A percentile compares a stretch with the other conserved stretches of the same genome.
These are phyloP conservation scores for Thelonectria blattea DNA, from an alignment of 2,329 filamentous ascomycete species.

Conservation along the genomic window DNA sequence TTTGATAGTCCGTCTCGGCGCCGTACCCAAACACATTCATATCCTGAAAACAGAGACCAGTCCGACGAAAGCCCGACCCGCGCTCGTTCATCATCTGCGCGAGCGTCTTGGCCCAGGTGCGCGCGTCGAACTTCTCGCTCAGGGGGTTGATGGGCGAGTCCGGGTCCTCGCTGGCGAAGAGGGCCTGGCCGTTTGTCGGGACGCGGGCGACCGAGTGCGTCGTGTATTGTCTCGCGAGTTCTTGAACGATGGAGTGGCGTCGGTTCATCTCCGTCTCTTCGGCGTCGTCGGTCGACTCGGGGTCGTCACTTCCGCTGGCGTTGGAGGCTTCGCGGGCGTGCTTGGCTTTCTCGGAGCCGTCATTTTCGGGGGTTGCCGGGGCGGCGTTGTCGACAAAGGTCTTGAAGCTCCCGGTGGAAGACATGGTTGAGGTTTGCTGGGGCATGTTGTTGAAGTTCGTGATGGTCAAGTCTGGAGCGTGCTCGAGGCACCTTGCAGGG, in stretches of 20 bases:
- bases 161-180: constrained; percentile 11
- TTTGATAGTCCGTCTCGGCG: constrained; percentile 20
- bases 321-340: not conserved
- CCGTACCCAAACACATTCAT: constrained; percentile 23
- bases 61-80: constrained; percentile 14
- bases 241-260: constrained; percentile 15
- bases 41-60: constrained; percentile 20
- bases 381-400: constrained; percentile 8
- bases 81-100: constrained; percentile 10
- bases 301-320: not conserved
- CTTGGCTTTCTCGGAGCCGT: not conserved
- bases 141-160: constrained; percentile 15
- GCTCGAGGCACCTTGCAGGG: constrained; percentile 7
- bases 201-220: constrained; percentile 4
- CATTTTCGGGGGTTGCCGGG: not conserved
- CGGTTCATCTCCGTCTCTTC: constrained; percentile 12
- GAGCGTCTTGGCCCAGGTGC: constrained; percentile 19
- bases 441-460: constrained; percentile 5
- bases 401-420: constrained; percentile 6
- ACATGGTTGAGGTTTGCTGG: not conserved
- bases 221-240: constrained; percentile 19
- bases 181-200: constrained; percentile 5
- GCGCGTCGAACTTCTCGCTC: constrained; percentile 16
- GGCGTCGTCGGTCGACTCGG: constrained; percentile 9
- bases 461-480: not conserved